These are phyloP conservation scores for Huiozyma naganishii DNA, from an alignment of 805 yeast genomes.

Conservation along the genomic window DNA sequence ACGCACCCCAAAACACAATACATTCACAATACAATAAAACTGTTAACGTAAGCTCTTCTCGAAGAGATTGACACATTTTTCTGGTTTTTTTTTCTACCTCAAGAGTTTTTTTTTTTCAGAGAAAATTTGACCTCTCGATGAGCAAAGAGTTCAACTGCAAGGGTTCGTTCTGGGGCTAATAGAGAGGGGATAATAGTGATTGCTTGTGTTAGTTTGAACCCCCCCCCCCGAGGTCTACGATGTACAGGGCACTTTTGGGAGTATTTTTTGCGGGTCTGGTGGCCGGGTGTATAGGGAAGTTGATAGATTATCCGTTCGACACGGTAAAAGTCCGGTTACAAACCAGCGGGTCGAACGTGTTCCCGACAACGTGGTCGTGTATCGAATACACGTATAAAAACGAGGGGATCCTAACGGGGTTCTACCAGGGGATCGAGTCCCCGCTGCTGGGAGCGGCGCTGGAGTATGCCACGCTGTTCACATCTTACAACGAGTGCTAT, in stretches of 20 bases:
- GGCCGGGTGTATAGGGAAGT: conserved; percentile 75
- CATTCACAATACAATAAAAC: background rate
- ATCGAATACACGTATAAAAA: conserved; percentile 45
- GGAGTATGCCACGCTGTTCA: conserved; percentile 74
- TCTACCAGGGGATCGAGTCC: conserved; percentile 66
- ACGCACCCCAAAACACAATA: background rate
- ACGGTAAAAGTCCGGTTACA: conserved; percentile 83
- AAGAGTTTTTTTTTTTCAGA: no score
- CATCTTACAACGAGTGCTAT: conserved; percentile 45
- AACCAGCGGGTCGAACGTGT: conserved; percentile 53
- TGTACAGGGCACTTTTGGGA: conserved; percentile 22
- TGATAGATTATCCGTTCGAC: conserved; percentile 86
- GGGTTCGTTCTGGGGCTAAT: no score
- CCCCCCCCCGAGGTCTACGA: no score
- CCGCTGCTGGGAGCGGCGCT: conserved; percentile 87
- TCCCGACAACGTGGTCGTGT: conserved; percentile 54
- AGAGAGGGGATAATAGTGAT: no score
- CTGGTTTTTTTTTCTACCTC: no score
- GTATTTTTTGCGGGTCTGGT: conserved; percentile 30
- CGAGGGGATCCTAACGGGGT: conserved; percentile 65
- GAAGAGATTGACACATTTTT: no score
- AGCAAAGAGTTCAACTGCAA: no score
- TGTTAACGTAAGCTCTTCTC: no score
- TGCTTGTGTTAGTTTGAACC: no score
- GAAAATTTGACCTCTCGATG: no score